Percentiles rank a stretch among this genome's conserved stretches.
Conservation (phyloP, 345 rosid genomes). For the Hevea brasiliensis region DNA sequence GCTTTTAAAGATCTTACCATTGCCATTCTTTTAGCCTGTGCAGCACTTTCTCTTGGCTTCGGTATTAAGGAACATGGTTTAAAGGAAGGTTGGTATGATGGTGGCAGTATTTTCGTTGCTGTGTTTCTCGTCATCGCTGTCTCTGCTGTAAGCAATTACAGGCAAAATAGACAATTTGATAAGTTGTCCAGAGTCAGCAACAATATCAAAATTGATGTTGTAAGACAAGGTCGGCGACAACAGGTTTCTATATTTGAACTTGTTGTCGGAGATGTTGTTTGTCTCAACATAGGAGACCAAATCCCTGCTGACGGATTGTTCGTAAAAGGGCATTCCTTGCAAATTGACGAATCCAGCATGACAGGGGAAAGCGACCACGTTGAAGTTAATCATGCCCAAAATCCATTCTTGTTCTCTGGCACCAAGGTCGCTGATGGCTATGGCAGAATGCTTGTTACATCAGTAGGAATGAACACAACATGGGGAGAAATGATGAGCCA, state of each 20-base stretch:
- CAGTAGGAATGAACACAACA: slow-evolving; percentile 68
- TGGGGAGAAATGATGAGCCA: slow-evolving; percentile 85
- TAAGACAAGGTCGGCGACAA: slow-evolving; percentile 18
- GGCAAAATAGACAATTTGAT: slow-evolving; percentile 24
- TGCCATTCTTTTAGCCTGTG: slow-evolving; percentile 35
- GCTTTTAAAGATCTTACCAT: slow-evolving; percentile 32
- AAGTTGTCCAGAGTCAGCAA: slow-evolving; percentile 15
- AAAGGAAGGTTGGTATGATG: slow-evolving; percentile 1
- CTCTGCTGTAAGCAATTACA: slow-evolving; percentile 21
- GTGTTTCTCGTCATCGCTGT: slow-evolving; percentile 31
- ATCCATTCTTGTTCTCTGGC: slow-evolving; percentile 24
- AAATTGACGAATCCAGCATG: slow-evolving; percentile 29
- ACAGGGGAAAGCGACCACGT: slow-evolving; percentile 22
- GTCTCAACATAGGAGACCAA: slow-evolving; percentile 24
- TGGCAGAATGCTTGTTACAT: slow-evolving; percentile 59
- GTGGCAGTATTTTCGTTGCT: slow-evolving; percentile 26
- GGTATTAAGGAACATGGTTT: slow-evolving; percentile 31
- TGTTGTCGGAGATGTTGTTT: background rate
- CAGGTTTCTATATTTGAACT: slow-evolving; percentile 22
- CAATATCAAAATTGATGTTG: slow-evolving; percentile 19
- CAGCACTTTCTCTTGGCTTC: slow-evolving; percentile 30
- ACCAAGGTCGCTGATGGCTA: slow-evolving; percentile 31
- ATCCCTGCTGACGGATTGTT: slow-evolving; percentile 33
- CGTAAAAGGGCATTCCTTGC: slow-evolving; percentile 21
- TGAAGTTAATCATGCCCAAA: slow-evolving; percentile 6